These are phyloP conservation scores for Panicum virgatum DNA, from an alignment of 202 grass and related monocot genomes.

Conservation along the genomic window DNA sequence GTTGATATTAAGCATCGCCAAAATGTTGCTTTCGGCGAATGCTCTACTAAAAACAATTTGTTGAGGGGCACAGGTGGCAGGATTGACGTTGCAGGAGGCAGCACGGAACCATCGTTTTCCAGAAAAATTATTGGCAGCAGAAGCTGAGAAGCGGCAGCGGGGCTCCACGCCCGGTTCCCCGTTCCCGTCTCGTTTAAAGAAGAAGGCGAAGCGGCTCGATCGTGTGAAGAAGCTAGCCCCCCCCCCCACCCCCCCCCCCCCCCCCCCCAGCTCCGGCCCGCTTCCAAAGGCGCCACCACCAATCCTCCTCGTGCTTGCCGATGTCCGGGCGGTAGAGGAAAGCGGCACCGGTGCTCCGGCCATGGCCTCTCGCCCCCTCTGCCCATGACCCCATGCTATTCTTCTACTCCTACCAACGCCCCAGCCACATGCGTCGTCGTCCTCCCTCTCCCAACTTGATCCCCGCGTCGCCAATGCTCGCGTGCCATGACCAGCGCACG, in stretches of 20 bases:
- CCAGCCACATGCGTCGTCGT: background rate
- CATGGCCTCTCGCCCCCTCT: constrained; percentile 46
- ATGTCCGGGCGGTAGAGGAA: constrained; percentile 61
- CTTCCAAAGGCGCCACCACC: constrained; percentile 27
- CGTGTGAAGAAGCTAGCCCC: background rate
- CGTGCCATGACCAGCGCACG: constrained; percentile 7
- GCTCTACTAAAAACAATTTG: background rate
- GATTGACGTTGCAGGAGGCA: background rate
- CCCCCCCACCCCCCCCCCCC: no score
- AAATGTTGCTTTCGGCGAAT: constrained; percentile 33
- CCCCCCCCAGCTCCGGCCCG: background rate
- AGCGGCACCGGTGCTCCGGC: constrained; percentile 64
- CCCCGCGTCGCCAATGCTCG: constrained; percentile 5
- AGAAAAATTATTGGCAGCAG: constrained; percentile 37
- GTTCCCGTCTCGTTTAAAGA: constrained; percentile 35
- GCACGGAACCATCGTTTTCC: constrained; percentile 51
- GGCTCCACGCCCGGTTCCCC: background rate
- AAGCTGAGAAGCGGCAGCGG: background rate
- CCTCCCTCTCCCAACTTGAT: constrained; percentile 1
- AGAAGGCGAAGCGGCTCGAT: constrained; percentile 19
- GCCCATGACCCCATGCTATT: constrained; percentile 38
- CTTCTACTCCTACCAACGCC: constrained; percentile 23
- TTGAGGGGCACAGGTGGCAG: background rate
- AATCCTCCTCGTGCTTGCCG: constrained; percentile 68
- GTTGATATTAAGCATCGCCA: background rate